A percentile compares a stretch with the other conserved stretches of the same genome.
Evolutionary conservation across 352 stramenopile species (phyloP).

Genomic region (Globisporangium iwayamae): DNA sequence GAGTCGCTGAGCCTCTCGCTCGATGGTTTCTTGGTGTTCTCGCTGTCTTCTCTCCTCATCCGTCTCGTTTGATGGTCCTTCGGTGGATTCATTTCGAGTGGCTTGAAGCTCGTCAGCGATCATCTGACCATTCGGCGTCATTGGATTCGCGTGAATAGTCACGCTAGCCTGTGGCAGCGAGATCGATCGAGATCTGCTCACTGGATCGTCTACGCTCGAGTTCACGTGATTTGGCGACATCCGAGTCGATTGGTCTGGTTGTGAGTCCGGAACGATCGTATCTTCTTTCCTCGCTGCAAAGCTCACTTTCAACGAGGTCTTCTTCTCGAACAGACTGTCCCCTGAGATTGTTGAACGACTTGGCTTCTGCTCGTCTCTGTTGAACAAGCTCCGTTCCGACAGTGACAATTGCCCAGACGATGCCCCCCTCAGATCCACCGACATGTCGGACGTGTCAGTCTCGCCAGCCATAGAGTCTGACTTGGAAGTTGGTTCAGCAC

Average conservation of each 20-base stretch:
- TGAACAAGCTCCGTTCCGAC: neutral
- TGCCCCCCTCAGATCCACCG: neutral
- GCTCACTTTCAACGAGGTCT: conserved; percentile 13
- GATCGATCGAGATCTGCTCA: conserved; percentile 9
- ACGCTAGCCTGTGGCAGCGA: conserved; percentile 11
- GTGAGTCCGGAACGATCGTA: conserved; percentile 4
- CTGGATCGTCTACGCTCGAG: neutral
- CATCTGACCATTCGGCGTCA: conserved; percentile 12
- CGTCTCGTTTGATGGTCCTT: conserved; percentile 2
- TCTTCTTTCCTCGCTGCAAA: conserved; percentile 14
- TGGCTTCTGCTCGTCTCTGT: neutral
- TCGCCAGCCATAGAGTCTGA: neutral
- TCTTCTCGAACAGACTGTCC: conserved; percentile 9
- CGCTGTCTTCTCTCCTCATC: conserved; percentile 39
- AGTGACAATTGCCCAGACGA: neutral
- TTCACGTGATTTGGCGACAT: neutral
- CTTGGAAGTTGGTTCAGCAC: neutral
- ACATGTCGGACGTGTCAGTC: conserved; percentile 8
- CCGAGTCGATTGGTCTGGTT: conserved; percentile 7
- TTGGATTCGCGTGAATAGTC: neutral
- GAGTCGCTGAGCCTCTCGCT: conserved; percentile 60
- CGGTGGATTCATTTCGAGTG: conserved; percentile 1
- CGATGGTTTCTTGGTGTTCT: conserved; percentile 60
- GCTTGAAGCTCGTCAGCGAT: conserved; percentile 4
- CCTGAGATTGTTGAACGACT: conserved; percentile 3